Evolutionary conservation across 306 rosid genomes (phyloP).

Genomic region (Cyamopsis tetragonoloba): DNA sequence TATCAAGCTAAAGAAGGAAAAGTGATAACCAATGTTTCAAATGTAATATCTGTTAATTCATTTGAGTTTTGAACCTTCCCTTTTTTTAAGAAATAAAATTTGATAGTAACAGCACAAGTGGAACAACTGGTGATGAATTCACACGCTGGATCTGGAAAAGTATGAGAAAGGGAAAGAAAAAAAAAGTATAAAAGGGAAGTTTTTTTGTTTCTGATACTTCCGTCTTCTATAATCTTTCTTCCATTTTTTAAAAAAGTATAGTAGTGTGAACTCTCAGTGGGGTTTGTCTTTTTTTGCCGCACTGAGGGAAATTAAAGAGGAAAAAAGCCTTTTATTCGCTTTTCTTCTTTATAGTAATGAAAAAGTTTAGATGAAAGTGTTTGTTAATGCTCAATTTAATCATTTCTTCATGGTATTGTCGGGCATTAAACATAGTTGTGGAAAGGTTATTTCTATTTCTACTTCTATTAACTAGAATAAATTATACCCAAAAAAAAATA

Average conservation of each 20-base stretch:
- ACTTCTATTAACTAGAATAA: constrained; percentile 20
- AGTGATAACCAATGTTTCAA: background rate
- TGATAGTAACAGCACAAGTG: constrained; percentile 24
- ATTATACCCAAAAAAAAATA: too few species aligned
- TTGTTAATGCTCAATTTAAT: constrained; percentile 36
- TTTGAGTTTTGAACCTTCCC: constrained; percentile 8
- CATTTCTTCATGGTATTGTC: constrained; percentile 28
- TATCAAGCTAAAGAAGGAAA: constrained; percentile 12
- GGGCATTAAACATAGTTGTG: constrained; percentile 28
- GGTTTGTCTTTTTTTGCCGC: constrained; percentile 47
- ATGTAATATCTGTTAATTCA: background rate
- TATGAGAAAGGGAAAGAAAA: constrained; percentile 27
- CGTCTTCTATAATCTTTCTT: constrained; percentile 61
- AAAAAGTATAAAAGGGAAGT: constrained; percentile 31
- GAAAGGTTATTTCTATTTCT: constrained; percentile 36
- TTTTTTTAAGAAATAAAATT: constrained; percentile 14
- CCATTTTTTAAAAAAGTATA: constrained; percentile 1
- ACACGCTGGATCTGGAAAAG: constrained; percentile 58
- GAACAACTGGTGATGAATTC: constrained; percentile 53
- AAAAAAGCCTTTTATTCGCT: constrained; percentile 29
- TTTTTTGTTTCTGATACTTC: constrained; percentile 34
- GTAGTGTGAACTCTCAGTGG: constrained; percentile 34
- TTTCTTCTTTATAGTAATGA: constrained; percentile 23
- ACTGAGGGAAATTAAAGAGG: constrained; percentile 38
- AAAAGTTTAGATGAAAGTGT: constrained; percentile 12